phyloP scores from a whole-genome alignment of 2,329 filamentous ascomycete species.

The Aspergillus tamarii region DNA sequence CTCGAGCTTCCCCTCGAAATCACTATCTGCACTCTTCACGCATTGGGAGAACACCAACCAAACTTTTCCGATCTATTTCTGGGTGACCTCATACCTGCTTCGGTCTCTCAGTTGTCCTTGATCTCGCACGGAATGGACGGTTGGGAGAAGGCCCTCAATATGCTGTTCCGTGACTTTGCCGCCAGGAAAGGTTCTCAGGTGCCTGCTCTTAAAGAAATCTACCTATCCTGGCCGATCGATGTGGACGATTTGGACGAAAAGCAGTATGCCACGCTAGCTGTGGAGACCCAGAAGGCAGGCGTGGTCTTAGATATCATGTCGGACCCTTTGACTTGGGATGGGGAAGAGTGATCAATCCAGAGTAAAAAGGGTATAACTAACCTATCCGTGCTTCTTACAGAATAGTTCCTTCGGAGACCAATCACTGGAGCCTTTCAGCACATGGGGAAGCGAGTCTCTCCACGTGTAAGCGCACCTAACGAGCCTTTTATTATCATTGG shows the following conservation, averaged over 20 bases:
- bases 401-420: background rate
- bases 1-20: background rate
- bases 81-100: background rate
- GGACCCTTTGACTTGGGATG: background rate
- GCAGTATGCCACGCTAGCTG: background rate
- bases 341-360: background rate
- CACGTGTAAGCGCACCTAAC: background rate
- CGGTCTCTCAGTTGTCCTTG: background rate
- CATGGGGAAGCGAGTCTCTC: background rate
- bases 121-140: background rate
- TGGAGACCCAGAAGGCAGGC: background rate
- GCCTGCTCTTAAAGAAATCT: background rate
- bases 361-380: background rate
- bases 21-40: background rate
- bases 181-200: background rate
- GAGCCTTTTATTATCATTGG: background rate
- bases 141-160: background rate
- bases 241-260: background rate
- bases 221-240: background rate
- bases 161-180: background rate
- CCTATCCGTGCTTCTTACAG: background rate
- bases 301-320: background rate
- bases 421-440: background rate
- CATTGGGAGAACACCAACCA: background rate
- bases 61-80: background rate